phyloP scores from a whole-genome alignment of 2,329 filamentous ascomycete genomes.

The Fusarium denticulatum region DNA sequence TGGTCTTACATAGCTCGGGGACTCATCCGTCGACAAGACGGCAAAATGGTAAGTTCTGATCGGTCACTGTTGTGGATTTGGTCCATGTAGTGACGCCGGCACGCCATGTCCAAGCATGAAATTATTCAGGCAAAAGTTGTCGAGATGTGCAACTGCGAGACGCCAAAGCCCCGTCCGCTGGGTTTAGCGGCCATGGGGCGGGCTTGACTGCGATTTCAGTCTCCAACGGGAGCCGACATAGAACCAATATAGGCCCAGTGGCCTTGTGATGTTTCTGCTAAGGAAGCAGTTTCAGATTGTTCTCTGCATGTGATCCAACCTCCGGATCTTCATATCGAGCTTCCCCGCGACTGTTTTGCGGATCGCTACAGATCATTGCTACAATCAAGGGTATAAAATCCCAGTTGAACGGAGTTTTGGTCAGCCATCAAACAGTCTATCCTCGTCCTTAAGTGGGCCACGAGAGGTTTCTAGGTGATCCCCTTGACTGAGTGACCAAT shows the following conservation, averaged over 20 bases:
- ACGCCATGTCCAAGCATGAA: constrained; percentile 30
- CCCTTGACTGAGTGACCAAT: constrained; percentile 31
- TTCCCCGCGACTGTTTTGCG: constrained; percentile 19
- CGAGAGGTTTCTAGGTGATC: constrained; percentile 18
- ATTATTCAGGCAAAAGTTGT: constrained; percentile 34
- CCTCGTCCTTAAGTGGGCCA: constrained; percentile 18
- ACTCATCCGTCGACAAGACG: constrained; percentile 12
- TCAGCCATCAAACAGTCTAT: constrained; percentile 11
- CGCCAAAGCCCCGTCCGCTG: constrained; percentile 6
- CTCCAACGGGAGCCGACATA: constrained; percentile 36
- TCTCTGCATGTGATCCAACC: constrained; percentile 26
- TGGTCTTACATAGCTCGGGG: constrained; percentile 33
- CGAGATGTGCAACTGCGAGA: constrained; percentile 34
- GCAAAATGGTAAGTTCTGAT: constrained; percentile 7
- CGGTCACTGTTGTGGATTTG: constrained; percentile 18
- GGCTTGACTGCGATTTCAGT: constrained; percentile 31
- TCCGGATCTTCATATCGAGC: constrained; percentile 26
- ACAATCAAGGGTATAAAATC: constrained; percentile 4
- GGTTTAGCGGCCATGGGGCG: constrained; percentile 6
- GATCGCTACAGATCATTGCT: constrained; percentile 26
- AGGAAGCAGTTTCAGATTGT: constrained; percentile 25
- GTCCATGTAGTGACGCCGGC: constrained; percentile 30
- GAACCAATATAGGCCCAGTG: constrained; percentile 34
- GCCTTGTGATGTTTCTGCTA: constrained; percentile 33
- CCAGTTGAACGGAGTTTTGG: constrained; percentile 27